Evolutionary conservation across 2,329 filamentous ascomycete species (phyloP).

Genomic region (Alternaria brassicicola): DNA sequence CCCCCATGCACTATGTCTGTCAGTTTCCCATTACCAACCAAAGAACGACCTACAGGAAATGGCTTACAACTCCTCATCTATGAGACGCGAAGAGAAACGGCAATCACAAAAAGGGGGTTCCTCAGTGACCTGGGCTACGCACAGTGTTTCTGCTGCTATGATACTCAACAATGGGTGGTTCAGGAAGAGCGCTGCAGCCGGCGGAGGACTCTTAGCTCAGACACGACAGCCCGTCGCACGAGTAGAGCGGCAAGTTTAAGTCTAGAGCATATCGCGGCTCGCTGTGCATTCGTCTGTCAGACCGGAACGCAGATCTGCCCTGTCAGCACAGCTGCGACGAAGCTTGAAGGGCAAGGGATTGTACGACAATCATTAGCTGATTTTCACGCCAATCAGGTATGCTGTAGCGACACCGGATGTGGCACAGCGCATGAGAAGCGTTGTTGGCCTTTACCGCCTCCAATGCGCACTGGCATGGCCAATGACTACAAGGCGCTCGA

Average conservation of each 20-base stretch:
- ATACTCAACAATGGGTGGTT: neutral
- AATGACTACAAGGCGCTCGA: neutral
- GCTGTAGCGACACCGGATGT: neutral
- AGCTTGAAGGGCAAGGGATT: conserved; percentile 4
- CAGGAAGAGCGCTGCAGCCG: neutral
- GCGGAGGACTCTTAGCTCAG: neutral
- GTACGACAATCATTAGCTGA: neutral
- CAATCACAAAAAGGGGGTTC: neutral
- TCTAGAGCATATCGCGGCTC: conserved; percentile 1
- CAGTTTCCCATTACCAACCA: neutral
- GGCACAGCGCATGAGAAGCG: conserved; percentile 4
- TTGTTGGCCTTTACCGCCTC: conserved; percentile 2
- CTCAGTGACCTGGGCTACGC: neutral
- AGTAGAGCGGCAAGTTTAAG: neutral
- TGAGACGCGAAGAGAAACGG: neutral
- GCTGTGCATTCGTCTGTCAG: neutral
- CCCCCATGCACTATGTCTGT: neutral
- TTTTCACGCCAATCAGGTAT: conserved; percentile 1
- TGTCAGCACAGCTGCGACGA: neutral
- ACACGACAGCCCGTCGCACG: neutral
- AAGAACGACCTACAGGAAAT: neutral
- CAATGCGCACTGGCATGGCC: neutral
- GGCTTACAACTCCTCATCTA: neutral
- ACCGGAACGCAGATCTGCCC: neutral
- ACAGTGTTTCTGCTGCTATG: conserved; percentile 1